Conservation (phyloP, 73 alveolate species). For the Diophrys appendiculata region DNA sequence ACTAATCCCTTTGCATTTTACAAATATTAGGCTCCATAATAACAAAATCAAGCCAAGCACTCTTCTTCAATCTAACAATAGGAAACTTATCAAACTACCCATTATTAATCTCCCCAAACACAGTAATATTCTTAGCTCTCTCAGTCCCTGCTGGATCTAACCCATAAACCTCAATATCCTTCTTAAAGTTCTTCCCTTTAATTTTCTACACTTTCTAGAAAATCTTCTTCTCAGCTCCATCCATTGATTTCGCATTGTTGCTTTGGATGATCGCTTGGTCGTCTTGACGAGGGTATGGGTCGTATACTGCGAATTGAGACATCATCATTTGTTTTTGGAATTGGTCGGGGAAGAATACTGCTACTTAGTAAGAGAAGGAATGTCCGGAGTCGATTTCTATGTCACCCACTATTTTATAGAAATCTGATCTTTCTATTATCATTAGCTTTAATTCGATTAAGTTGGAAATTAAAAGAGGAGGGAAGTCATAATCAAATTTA, state of each 20-base stretch:
- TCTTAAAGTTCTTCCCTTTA: not conserved
- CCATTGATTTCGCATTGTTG: too few relatives aligned
- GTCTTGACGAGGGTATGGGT: constrained; percentile 46
- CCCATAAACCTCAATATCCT: too few relatives aligned
- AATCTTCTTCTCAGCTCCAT: constrained; percentile 22
- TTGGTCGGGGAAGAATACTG: constrained; percentile 60
- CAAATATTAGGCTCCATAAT: constrained; percentile 32
- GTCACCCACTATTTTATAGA: constrained; percentile 62
- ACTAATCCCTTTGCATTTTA: too few relatives aligned
- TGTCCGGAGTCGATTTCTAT: constrained; percentile 70
- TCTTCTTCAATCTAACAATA: not conserved
- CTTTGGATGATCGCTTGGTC: too few relatives aligned
- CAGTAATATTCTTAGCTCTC: not conserved
- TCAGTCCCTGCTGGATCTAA: constrained; percentile 3
- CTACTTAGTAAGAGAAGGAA: constrained; percentile 66
- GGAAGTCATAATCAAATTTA: constrained; percentile 45
- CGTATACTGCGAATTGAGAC: constrained; percentile 52
- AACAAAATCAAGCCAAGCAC: constrained; percentile 48
- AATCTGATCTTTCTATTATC: constrained; percentile 40
- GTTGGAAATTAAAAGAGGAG: constrained; percentile 51
- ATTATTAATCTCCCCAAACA: constrained; percentile 11
- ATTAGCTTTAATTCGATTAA: constrained; percentile 40
- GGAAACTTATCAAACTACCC: not conserved
- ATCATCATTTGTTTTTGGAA: constrained; percentile 54
- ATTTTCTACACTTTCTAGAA: constrained; percentile 24